Conservation (phyloP, 176 grass and related monocot species). For the Musa itinerans region DNA sequence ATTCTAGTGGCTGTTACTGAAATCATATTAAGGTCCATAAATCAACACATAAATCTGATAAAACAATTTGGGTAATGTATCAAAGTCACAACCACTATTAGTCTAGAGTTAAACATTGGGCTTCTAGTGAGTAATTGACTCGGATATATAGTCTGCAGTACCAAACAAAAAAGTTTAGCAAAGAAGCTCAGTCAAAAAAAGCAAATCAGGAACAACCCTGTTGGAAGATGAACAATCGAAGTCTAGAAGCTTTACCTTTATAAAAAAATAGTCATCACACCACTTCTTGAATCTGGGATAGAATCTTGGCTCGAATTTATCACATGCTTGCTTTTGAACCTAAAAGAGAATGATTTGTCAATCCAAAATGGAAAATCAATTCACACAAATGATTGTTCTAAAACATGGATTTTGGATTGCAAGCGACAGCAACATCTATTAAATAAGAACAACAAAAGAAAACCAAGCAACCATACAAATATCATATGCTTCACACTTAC, state of each 20-base stretch:
- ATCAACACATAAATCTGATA: no score
- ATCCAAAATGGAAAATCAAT: neutral
- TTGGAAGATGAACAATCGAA: neutral
- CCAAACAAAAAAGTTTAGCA: no score
- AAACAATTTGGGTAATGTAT: no score
- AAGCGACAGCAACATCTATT: neutral
- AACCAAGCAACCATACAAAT: no score
- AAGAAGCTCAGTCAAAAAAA: neutral
- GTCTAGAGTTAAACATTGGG: no score
- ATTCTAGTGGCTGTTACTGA: no score
- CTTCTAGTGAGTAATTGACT: no score
- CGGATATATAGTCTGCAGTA: no score
- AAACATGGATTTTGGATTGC: no score
- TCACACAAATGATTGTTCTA: no score
- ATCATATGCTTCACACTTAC: constrained; percentile 34
- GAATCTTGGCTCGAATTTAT: constrained; percentile 92
- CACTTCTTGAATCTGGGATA: constrained; percentile 98
- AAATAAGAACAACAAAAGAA: neutral
- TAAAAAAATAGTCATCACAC: constrained; percentile 99
- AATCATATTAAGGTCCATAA: no score
- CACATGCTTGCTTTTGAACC: constrained; percentile 91
- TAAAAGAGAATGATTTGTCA: constrained; percentile 8
- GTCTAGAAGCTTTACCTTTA: constrained; percentile 49
- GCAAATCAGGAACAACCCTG: neutral
- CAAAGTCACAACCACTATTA: no score